These are phyloP conservation scores for Jamesozyma hellenica DNA, from an alignment of 805 yeast species.

Conservation along the genomic window DNA sequence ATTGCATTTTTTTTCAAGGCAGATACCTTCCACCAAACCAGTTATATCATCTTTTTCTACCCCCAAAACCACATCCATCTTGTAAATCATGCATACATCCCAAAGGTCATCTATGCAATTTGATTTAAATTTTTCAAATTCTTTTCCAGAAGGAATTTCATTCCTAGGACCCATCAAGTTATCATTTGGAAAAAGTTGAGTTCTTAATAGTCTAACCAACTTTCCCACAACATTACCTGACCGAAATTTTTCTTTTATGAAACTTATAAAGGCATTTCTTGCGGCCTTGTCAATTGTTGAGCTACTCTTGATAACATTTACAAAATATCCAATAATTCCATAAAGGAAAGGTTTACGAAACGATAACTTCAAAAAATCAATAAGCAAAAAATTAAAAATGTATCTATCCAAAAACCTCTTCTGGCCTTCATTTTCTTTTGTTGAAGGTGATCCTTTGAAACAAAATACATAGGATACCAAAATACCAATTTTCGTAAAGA, in stretches of 20 bases:
- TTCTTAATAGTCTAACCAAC: not conserved
- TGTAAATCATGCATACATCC: slow-evolving; percentile 12
- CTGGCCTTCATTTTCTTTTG: not conserved
- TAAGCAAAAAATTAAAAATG: slow-evolving; percentile 13
- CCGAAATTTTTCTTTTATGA: too few relatives aligned
- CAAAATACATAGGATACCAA: too few relatives aligned
- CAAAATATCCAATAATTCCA: slow-evolving; percentile 16
- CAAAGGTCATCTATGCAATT: slow-evolving; percentile 23
- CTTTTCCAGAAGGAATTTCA: slow-evolving; percentile 33
- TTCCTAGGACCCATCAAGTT: slow-evolving; percentile 41
- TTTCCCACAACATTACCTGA: not conserved
- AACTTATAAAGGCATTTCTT: too few relatives aligned
- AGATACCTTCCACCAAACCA: slow-evolving; percentile 25
- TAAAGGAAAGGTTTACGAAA: slow-evolving; percentile 28
- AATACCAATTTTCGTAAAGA: too few relatives aligned
- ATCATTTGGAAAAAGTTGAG: slow-evolving; percentile 33
- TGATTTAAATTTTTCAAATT: slow-evolving; percentile 27
- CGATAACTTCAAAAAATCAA: slow-evolving; percentile 12
- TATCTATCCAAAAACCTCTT: slow-evolving; percentile 6
- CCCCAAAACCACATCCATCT: slow-evolving; percentile 11
- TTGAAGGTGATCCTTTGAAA: not conserved
- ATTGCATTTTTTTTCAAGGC: slow-evolving; percentile 33
- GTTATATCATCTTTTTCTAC: slow-evolving; percentile 18
- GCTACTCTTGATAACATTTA: slow-evolving; percentile 1
- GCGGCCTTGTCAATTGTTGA: too few relatives aligned